Evolutionary conservation across 2,329 filamentous ascomycete genomes (phyloP), one percentile per base, ranked within the genome.

Genomic region (Hypoxylon sp.): DNA sequence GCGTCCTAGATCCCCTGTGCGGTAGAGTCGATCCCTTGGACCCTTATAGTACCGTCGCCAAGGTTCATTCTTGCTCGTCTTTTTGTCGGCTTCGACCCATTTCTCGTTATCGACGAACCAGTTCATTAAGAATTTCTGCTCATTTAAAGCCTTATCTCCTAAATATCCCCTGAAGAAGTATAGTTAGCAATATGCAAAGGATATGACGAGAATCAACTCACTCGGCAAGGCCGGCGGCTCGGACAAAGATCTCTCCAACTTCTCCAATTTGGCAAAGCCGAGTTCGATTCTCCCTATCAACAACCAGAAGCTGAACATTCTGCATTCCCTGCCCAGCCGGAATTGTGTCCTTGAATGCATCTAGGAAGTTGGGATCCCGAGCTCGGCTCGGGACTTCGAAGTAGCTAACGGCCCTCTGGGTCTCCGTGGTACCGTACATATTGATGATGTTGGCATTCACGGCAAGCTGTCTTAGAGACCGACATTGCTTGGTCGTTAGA

Each of bases 341-440:
- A 64, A 94, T 91, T 42, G 91, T 87, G 75, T 94, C 89, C 71
- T 87, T 87, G 80, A 93, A 85, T 26, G 82, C 84, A 67, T 91
- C 89, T 33, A 93, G 80, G 74, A 85, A 90, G 22, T 84, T 80
- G 10, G 89, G 83, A 69, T 91, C 84, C 66, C 87, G 84, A 19
- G 82, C 85, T 52, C 85, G 82, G 73, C 88, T 90, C 10, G 90
- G 90, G 17, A 94, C 86, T 74, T 93, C 90, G 75, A 87, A 94
- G 79, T 90, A 94, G 67, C 73, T 73, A n/a, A 74, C 75, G 77
- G 97, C 93, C 0, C 94, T 93, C 47, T 98, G 84, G 68, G 94
- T 95, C 24, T 69, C 69, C 1, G 94, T 97, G 0, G 94, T 94
- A 46, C 94, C 94, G 77, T 94, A 97, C 89, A 95, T 92, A 81